Percentiles rank a stretch among this genome's conserved stretches.
Conservation (phyloP, 305 asterid species). For the Plantago coronopus region DNA sequence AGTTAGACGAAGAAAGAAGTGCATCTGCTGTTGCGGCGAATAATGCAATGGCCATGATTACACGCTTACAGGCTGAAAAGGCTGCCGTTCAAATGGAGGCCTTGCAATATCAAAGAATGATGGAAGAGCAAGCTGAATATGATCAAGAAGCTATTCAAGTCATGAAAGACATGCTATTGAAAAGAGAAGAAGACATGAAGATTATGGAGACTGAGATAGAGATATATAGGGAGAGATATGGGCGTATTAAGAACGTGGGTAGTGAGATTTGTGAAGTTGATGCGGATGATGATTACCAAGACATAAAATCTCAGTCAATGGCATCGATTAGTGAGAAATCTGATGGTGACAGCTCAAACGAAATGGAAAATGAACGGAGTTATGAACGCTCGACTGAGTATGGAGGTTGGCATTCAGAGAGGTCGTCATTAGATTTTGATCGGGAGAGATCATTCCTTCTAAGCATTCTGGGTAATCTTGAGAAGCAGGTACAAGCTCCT, state of each 20-base stretch:
- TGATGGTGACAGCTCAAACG: constrained; percentile 39
- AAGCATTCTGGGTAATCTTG: constrained; percentile 44
- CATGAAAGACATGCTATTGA: constrained; percentile 55
- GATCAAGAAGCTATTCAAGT: constrained; percentile 81
- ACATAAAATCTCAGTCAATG: constrained; percentile 45
- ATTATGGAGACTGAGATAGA: constrained; percentile 59
- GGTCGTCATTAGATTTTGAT: constrained; percentile 45
- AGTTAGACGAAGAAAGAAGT: constrained; percentile 89
- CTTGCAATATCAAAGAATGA: constrained; percentile 88
- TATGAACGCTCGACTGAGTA: constrained; percentile 29
- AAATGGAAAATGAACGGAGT: constrained; percentile 30
- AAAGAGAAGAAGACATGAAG: constrained; percentile 67
- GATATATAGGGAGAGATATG: constrained; percentile 48
- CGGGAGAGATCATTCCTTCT: constrained; percentile 51
- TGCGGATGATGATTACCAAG: constrained; percentile 71
- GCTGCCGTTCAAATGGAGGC: constrained; percentile 99
- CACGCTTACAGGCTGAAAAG: constrained; percentile 86
- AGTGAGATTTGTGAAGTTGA: constrained; percentile 74
- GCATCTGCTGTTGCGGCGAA: constrained; percentile 92
- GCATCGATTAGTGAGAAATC: constrained; percentile 49
- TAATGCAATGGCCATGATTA: constrained; percentile 99
- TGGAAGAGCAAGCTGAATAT: constrained; percentile 94
- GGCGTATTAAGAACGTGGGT: constrained; percentile 43
- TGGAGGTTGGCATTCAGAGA: constrained; percentile 27
- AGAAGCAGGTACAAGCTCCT: constrained; percentile 30